These are phyloP conservation scores for Bisporella sp. DNA, from an alignment of 2,329 filamentous ascomycete genomes.

Conservation along the genomic window DNA sequence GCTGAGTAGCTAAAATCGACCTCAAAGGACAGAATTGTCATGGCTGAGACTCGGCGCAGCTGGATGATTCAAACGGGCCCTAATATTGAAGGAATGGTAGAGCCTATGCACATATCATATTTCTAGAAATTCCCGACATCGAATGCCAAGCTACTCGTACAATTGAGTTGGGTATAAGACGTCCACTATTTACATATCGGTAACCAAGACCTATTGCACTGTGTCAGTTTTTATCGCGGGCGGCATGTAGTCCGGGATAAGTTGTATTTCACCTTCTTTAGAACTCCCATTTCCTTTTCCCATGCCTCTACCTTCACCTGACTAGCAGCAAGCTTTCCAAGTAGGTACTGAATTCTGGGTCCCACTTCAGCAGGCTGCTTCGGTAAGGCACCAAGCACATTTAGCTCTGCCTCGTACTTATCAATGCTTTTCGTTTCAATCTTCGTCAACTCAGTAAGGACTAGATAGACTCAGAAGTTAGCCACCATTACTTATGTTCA, in stretches of 20 bases:
- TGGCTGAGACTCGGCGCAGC: too few species aligned
- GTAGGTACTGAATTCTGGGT: slow-evolving; percentile 62
- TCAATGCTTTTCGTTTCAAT: slow-evolving; percentile 68
- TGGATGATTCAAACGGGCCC: too few species aligned
- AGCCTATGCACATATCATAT: too few species aligned
- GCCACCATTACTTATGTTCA: too few species aligned
- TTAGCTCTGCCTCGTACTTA: slow-evolving; percentile 73
- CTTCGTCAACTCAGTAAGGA: slow-evolving; percentile 62
- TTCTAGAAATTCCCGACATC: too few species aligned
- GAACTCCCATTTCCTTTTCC: slow-evolving; percentile 61
- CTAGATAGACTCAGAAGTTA: too few species aligned
- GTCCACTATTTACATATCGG: neutral
- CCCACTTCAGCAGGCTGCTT: slow-evolving; percentile 62
- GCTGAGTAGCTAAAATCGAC: too few species aligned
- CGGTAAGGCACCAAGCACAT: slow-evolving; percentile 60
- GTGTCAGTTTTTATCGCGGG: too few species aligned
- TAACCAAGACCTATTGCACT: neutral
- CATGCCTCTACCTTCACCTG: slow-evolving; percentile 69
- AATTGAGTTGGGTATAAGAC: neutral
- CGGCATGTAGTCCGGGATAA: too few species aligned
- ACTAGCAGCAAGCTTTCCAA: slow-evolving; percentile 64
- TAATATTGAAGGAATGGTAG: too few species aligned
- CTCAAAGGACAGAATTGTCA: too few species aligned
- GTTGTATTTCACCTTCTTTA: slow-evolving; percentile 58
- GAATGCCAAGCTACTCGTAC: neutral